These are phyloP conservation scores for Stentor coeruleus DNA, from an alignment of 73 alveolate species.

Conservation along the genomic window DNA sequence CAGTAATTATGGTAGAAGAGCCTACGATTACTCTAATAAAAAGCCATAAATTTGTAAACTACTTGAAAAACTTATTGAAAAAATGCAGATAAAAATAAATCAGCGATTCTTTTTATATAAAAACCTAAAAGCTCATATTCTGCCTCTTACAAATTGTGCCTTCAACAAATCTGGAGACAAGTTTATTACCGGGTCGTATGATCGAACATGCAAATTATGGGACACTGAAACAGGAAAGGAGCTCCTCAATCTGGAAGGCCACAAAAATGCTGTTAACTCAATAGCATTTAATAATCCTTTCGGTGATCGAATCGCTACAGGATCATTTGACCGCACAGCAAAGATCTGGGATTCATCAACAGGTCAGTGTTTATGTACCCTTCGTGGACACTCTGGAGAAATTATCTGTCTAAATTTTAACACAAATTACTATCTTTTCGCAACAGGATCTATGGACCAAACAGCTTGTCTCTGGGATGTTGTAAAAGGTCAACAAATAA, in stretches of 20 bases:
- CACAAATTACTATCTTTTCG: conserved; percentile 69
- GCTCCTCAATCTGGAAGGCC: conserved; percentile 92
- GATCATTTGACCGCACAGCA: conserved; percentile 98
- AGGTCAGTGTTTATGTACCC: conserved; percentile 93
- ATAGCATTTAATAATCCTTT: conserved; percentile 99
- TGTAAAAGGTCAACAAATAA: background rate
- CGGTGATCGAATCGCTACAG: conserved; percentile 68
- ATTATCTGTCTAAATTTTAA: conserved; percentile 97
- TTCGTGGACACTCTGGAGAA: conserved; percentile 96
- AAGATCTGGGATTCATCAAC: conserved; percentile 98
- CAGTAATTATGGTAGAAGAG: conserved; percentile 82
- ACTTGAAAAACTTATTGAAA: background rate
- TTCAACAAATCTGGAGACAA: conserved; percentile 84
- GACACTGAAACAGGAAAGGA: conserved; percentile 94
- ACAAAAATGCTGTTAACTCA: conserved; percentile 98
- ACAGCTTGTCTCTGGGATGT: background rate
- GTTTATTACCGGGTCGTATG: conserved; percentile 86
- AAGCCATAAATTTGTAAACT: conserved; percentile 55
- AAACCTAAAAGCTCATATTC: conserved; percentile 94
- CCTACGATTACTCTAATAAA: conserved; percentile 90
- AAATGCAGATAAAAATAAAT: background rate
- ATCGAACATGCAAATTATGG: conserved; percentile 99
- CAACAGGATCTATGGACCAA: conserved; percentile 88
- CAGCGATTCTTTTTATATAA: conserved; percentile 84
- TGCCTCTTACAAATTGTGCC: conserved; percentile 99